These are phyloP conservation scores for Ballota nigra DNA, from an alignment of 257 asterid genomes.

Conservation along the genomic window DNA sequence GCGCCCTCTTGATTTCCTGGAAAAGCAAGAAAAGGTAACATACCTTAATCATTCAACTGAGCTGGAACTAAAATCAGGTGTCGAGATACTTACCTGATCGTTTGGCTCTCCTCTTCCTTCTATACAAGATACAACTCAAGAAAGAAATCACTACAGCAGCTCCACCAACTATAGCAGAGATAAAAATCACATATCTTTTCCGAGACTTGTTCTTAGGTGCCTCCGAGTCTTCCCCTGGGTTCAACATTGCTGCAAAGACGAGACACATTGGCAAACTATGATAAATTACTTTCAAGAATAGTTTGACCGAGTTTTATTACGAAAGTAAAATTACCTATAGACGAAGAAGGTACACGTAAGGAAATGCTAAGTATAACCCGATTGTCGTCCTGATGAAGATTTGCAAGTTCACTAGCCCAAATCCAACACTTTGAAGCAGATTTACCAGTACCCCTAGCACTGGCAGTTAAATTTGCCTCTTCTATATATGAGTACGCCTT, in stretches of 20 bases:
- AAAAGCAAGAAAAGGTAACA: neutral
- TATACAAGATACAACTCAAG: slow-evolving; percentile 27
- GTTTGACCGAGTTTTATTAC: neutral
- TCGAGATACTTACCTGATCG: slow-evolving; percentile 18
- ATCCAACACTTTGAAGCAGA: slow-evolving; percentile 17
- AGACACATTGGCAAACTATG: too few relatives aligned
- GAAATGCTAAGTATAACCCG: neutral
- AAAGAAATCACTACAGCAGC: slow-evolving; percentile 13
- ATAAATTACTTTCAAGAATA: neutral
- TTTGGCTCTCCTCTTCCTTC: slow-evolving; percentile 20
- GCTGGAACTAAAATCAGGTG: neutral
- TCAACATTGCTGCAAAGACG: neutral
- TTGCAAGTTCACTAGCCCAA: slow-evolving; percentile 19
- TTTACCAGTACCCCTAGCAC: neutral
- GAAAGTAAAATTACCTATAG: slow-evolving; percentile 26
- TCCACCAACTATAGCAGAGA: slow-evolving; percentile 23
- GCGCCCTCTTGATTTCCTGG: slow-evolving; percentile 16
- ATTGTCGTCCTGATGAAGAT: slow-evolving; percentile 21
- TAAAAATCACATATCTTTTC: slow-evolving; percentile 3
- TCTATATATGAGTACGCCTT: slow-evolving; percentile 21
- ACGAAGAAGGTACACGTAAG: slow-evolving; percentile 19
- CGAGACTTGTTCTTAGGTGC: slow-evolving; percentile 3
- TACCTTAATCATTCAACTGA: neutral
- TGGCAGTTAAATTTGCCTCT: neutral
- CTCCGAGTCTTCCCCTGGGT: neutral